Evolutionary conservation across 805 yeast species (phyloP).

Genomic region (Kodamaea hsintzibuensis): DNA sequence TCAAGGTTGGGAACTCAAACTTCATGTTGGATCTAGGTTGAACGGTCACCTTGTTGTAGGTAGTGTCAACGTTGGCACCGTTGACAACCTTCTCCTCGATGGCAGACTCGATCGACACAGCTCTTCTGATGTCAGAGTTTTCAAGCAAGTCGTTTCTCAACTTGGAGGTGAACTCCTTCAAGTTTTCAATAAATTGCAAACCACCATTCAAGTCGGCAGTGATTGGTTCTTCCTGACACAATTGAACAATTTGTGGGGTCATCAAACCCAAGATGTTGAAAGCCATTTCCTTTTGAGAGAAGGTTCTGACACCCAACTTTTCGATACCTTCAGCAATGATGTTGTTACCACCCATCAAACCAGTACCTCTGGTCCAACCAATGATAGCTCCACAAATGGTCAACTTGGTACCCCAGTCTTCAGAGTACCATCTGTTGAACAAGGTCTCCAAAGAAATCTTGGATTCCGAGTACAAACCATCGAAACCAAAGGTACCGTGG

Average conservation of each 20-base stretch:
- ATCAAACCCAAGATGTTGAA: conserved; percentile 94
- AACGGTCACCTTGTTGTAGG: conserved; percentile 72
- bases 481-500: conserved; percentile 98
- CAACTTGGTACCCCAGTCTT: conserved; percentile 92
- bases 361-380: conserved; percentile 99
- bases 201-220: conserved; percentile 99
- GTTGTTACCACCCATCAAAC: conserved; percentile 96
- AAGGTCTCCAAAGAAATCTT: conserved; percentile 92
- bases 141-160: conserved; percentile 77
- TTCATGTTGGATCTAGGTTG: conserved; percentile 95
- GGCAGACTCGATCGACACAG: conserved; percentile 91
- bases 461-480: conserved; percentile 97
- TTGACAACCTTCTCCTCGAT: conserved; percentile 82
- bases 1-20: conserved; percentile 88
- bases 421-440: conserved; percentile 98
- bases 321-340: conserved; percentile 98
- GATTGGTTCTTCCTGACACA: conserved; percentile 92
- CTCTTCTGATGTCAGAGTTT: conserved; percentile 90
- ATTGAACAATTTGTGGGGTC: conserved; percentile 79
- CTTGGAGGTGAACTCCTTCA: conserved; percentile 80
- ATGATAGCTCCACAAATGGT: conserved; percentile 97
- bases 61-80: conserved; percentile 87
- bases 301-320: conserved; percentile 92
- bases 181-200: conserved; percentile 86
- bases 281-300: conserved; percentile 99